Evolutionary conservation across 73 alveolate species (phyloP), one percentile per base, ranked within the genome.

Genomic region (Diophrys sp.): DNA sequence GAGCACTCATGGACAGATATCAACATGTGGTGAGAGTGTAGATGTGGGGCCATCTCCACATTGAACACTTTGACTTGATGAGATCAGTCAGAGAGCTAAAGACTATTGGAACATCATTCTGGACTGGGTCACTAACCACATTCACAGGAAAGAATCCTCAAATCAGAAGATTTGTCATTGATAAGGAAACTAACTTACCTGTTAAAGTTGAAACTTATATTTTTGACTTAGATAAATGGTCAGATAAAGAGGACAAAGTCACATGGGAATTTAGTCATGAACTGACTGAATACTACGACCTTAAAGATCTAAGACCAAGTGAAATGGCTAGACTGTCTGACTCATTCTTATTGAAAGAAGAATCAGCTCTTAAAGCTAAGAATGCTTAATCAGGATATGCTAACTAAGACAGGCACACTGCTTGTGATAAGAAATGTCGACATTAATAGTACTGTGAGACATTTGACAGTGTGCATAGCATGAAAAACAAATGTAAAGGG

Each of bases 1-100:
- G 77, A 54, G 85, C 81, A 2, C 73, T 85, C 8, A 79, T 85
- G 80, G 93, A 85, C 30, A 85, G 85, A 73, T 85, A 78, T 70
- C 77, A 85, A 30, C 81, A 71, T 71, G 44, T 79, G 23, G 82
- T 85, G 25, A 27, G 77, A 0, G 26, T 75, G 56, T 57, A 85
- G 33, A 29, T 73, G 24, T 85, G 31, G 26, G 93, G 89, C 18
- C 80, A 85, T 57, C 75, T 62, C 26, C 93, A 86, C 72, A 67
- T 30, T 31, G 93, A 86, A 33, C 57, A 28, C 0, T 66, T 71
- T 29, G 25, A 74, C 14, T 30, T 78, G 2, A 56, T 75, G 24
- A 75, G 75, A 2, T 26, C 84, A 5, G 14, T 82, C 2, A 31
- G 30, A 25, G 33, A 67, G 26, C 54, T 32, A 0, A 75, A 67